Evolutionary conservation across 805 yeast species (phyloP).

Genomic region (Candida pini): DNA sequence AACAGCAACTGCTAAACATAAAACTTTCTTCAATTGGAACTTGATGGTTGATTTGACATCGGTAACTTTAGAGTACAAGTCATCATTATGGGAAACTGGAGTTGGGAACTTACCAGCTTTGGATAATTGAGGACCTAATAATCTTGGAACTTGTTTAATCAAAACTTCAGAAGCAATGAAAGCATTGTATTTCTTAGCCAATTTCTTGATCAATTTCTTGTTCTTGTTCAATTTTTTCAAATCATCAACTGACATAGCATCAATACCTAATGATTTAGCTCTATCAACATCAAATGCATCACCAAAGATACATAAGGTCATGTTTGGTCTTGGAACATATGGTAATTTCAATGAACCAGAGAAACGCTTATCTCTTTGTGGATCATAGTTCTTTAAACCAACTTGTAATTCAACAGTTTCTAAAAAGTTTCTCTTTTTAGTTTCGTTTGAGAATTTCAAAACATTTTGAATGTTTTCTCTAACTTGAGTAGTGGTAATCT

Average conservation of each 20-base stretch:
- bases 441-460: conserved; percentile 82
- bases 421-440: conserved; percentile 99
- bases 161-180: conserved; percentile 98
- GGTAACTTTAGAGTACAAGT: conserved; percentile 88
- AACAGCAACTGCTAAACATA: conserved; percentile 98
- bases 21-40: conserved; percentile 99
- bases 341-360: conserved; percentile 99
- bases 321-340: conserved; percentile 99
- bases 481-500: conserved; percentile 86
- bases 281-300: conserved; percentile 99
- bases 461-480: conserved; percentile 95
- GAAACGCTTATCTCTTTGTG: conserved; percentile 99
- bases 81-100: conserved; percentile 99
- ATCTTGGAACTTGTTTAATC: conserved; percentile 99
- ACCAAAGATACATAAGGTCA: conserved; percentile 99
- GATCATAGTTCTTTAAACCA: conserved; percentile 99
- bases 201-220: conserved; percentile 99
- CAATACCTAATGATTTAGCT: conserved; percentile 98
- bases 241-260: conserved; percentile 99
- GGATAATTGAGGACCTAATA: conserved; percentile 99
- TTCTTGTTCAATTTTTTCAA: conserved; percentile 99
- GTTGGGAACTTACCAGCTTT: conserved; percentile 99
- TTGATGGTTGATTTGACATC: conserved; percentile 99
- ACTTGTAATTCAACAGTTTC: conserved; percentile 99
- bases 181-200: conserved; percentile 99